Conservation (phyloP, 1,284 basidiomycete species). For the Trichosporon coremiiforme region DNA sequence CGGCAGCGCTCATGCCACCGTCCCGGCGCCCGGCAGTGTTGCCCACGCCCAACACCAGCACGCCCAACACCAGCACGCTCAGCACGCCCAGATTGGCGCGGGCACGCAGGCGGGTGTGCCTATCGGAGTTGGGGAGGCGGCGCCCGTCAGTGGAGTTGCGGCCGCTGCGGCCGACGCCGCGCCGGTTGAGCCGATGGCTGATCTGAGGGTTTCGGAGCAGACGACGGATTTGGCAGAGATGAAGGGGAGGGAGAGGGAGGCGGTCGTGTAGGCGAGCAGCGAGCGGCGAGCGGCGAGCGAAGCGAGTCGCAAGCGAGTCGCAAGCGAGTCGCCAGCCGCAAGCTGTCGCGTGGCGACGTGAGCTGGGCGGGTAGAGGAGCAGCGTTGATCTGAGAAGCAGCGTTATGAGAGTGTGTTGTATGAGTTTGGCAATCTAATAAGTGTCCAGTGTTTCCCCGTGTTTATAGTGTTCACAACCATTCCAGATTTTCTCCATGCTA, state of each 20-base stretch:
- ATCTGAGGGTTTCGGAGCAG: neutral
- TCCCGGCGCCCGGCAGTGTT: neutral
- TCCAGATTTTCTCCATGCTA: no score
- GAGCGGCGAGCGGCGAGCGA: neutral
- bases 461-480: no score
- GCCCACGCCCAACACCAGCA: neutral
- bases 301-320: neutral
- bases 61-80: no score
- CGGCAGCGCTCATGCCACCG: neutral
- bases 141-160: neutral
- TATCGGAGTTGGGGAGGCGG: neutral
- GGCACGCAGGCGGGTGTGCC: neutral
- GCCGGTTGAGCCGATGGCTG: neutral
- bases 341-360: no score
- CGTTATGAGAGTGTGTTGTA: no score
- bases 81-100: neutral
- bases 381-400: no score
- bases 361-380: no score
- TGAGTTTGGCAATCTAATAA: no score
- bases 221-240: neutral
- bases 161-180: neutral
- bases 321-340: no score
- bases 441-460: no score
- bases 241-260: constrained; percentile 2
- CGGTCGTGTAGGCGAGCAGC: neutral